Evolutionary conservation across 305 asterid species (phyloP).

Genomic region (Ajuga reptans): DNA sequence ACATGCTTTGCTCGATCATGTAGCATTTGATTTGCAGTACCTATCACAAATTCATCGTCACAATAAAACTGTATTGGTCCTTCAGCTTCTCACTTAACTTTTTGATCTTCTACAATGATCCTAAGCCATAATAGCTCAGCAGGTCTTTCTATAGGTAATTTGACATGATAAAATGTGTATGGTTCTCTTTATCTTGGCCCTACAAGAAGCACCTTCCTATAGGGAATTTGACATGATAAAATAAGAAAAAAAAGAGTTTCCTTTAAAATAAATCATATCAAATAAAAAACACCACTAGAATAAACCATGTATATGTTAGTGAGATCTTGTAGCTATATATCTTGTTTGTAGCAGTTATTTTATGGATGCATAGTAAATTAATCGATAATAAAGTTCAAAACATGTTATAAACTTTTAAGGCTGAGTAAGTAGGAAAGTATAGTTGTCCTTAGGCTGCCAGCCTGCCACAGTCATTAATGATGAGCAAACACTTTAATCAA

Average conservation of each 20-base stretch:
- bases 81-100: too few relatives aligned
- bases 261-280: neutral
- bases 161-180: neutral
- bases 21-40: too few relatives aligned
- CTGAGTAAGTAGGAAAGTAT: neutral
- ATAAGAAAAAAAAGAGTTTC: neutral
- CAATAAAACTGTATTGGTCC: too few relatives aligned
- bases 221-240: neutral
- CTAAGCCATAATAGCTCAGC: too few relatives aligned
- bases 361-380: too few relatives aligned
- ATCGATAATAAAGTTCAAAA: too few relatives aligned
- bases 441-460: neutral
- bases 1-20: too few relatives aligned
- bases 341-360: neutral
- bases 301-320: neutral
- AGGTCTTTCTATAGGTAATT: too few relatives aligned
- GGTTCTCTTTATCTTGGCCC: neutral
- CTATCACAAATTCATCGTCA: too few relatives aligned
- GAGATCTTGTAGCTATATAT: neutral
- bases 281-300: neutral
- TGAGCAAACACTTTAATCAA: neutral
- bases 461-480: neutral
- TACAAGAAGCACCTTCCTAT: neutral
- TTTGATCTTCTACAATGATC: too few relatives aligned
- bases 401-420: neutral